Evolutionary conservation across 1,284 basidiomycete species (phyloP).

Genomic region (Cryptococcus floricola): DNA sequence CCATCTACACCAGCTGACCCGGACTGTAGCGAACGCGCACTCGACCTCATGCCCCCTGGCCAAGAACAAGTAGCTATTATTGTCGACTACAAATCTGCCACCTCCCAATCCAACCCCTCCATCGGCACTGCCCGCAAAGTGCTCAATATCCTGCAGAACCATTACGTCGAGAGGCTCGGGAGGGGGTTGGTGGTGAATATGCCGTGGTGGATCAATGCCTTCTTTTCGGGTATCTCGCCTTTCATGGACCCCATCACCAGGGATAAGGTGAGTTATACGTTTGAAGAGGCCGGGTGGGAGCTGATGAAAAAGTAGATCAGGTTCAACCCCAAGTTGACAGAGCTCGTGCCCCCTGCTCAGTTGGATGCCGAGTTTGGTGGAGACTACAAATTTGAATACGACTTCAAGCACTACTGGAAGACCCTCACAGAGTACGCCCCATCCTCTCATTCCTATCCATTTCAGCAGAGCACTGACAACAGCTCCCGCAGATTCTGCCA

Average conservation of each 20-base stretch:
- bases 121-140: constrained; percentile 73
- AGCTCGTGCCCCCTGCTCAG: constrained; percentile 69
- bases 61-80: constrained; percentile 76
- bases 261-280: constrained; percentile 64
- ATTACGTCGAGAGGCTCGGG: constrained; percentile 80
- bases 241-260: constrained; percentile 87
- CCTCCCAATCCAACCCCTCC: constrained; percentile 73
- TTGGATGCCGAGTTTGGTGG: constrained; percentile 81
- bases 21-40: constrained; percentile 68
- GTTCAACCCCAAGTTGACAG: constrained; percentile 76
- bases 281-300: background rate
- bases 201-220: constrained; percentile 71
- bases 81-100: constrained; percentile 77
- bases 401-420: constrained; percentile 72
- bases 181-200: constrained; percentile 80
- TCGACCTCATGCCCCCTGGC: constrained; percentile 75
- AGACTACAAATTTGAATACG: constrained; percentile 69
- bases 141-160: constrained; percentile 78
- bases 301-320: constrained; percentile 58
- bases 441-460: background rate
- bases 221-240: constrained; percentile 80
- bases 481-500: constrained; percentile 27
- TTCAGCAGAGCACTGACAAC: background rate
- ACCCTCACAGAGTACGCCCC: constrained; percentile 61
- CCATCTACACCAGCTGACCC: background rate